These are phyloP conservation scores for Zygoascus ofunaensis DNA, from an alignment of 805 yeast genomes.

Conservation along the genomic window DNA sequence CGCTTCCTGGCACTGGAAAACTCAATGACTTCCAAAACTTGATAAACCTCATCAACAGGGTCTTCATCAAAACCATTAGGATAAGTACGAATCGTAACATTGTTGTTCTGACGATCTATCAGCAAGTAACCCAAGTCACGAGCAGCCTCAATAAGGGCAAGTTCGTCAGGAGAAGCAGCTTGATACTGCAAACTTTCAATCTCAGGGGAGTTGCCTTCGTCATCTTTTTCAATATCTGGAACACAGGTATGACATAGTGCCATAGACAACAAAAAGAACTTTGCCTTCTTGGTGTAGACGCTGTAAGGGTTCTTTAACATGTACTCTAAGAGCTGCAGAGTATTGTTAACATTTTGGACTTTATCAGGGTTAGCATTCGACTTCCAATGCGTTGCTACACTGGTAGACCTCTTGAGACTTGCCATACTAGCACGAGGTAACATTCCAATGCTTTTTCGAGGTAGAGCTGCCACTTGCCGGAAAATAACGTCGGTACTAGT, in stretches of 20 bases:
- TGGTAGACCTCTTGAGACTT: conserved; percentile 25
- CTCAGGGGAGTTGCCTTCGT: conserved; percentile 25
- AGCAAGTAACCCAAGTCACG: conserved; percentile 91
- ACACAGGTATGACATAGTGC: conserved; percentile 87
- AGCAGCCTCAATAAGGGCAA: conserved; percentile 90
- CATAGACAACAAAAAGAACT: conserved; percentile 68
- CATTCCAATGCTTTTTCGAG: conserved; percentile 15
- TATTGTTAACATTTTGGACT: conserved; percentile 38
- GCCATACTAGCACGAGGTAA: background rate
- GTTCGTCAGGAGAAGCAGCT: conserved; percentile 93
- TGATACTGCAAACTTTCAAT: conserved; percentile 68
- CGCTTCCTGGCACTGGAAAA: conserved; percentile 83
- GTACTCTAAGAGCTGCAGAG: conserved; percentile 58
- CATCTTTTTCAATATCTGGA: conserved; percentile 38
- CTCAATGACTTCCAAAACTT: conserved; percentile 72
- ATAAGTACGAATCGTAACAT: conserved; percentile 61
- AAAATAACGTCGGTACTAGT: conserved; percentile 17
- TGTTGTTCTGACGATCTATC: conserved; percentile 51
- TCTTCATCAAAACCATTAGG: conserved; percentile 69
- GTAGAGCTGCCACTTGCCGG: conserved; percentile 20
- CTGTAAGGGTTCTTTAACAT: conserved; percentile 66
- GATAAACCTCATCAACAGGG: conserved; percentile 59
- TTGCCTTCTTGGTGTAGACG: conserved; percentile 59
- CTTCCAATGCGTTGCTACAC: conserved; percentile 31
- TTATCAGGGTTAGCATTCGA: conserved; percentile 41